Conservation (phyloP, 345 rosid genomes). For the Physaria fendleri region DNA sequence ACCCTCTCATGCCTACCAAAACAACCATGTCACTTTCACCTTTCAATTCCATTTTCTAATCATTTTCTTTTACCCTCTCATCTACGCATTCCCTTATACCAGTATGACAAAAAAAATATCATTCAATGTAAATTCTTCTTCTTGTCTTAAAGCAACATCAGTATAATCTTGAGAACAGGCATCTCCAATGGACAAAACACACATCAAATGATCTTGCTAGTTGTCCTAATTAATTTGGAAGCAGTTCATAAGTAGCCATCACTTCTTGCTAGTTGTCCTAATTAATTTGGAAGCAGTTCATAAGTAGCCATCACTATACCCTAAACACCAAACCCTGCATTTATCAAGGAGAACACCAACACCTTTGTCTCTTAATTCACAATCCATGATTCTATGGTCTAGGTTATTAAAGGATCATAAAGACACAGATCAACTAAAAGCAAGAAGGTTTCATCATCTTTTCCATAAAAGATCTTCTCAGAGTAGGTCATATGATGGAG, state of each 20-base stretch:
- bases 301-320: slow-evolving; percentile 26
- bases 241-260: too few species aligned
- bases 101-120: too few species aligned
- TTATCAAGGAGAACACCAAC: slow-evolving; percentile 6
- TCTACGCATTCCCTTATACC: too few species aligned
- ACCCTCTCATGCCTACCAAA: too few species aligned
- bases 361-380: slow-evolving; percentile 16
- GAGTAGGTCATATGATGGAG: slow-evolving; percentile 24
- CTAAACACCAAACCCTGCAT: slow-evolving; percentile 20
- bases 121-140: slow-evolving; percentile 23
- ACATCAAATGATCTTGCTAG: slow-evolving; percentile 15
- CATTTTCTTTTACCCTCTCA: too few species aligned
- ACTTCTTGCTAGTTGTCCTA: too few species aligned
- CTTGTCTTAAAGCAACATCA: slow-evolving; percentile 25
- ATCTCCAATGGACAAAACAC: slow-evolving; percentile 19
- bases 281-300: slow-evolving; percentile 26
- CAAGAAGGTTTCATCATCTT: slow-evolving; percentile 13
- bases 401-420: background rate
- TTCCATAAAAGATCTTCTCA: slow-evolving; percentile 20
- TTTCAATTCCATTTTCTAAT: slow-evolving; percentile 29
- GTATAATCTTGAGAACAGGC: too few species aligned
- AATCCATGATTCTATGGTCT: background rate
- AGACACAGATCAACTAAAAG: background rate
- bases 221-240: too few species aligned
- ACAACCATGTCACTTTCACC: slow-evolving; percentile 32